phyloP scores from a whole-genome alignment of 1,284 basidiomycete species.

The Cryptococcus sp. region DNA sequence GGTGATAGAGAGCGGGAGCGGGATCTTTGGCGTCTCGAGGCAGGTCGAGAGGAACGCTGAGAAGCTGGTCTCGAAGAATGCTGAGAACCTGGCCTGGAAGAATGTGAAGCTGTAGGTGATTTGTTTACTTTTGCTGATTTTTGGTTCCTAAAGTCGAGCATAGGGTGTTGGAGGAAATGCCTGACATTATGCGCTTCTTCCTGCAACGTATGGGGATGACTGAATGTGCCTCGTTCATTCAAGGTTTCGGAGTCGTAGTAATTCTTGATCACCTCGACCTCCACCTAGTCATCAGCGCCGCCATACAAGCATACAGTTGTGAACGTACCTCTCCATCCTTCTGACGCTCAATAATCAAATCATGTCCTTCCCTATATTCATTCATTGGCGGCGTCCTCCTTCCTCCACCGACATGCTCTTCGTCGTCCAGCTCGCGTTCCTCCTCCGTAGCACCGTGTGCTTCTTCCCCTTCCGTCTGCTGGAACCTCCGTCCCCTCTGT shows the following conservation, averaged over 20 bases:
- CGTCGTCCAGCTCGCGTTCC: conserved; percentile 11
- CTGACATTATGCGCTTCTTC: conserved; percentile 20
- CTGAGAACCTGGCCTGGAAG: background rate
- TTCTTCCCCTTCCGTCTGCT: conserved; percentile 2
- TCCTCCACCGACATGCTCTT: conserved; percentile 22
- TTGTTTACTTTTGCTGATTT: conserved; percentile 10
- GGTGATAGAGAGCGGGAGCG: too few species aligned
- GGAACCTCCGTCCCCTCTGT: conserved; percentile 12
- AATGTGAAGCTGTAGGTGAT: background rate
- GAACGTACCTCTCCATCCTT: conserved; percentile 62
- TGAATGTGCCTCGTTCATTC: conserved; percentile 23
- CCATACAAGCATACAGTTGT: conserved; percentile 3
- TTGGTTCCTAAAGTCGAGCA: too few species aligned
- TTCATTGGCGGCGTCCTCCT: conserved; percentile 39
- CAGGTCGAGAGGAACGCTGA: too few species aligned
- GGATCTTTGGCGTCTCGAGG: too few species aligned
- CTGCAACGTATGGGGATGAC: conserved; percentile 32
- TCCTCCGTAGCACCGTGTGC: conserved; percentile 4
- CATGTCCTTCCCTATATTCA: conserved; percentile 67
- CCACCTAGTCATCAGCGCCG: conserved; percentile 49
- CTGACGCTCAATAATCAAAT: conserved; percentile 62
- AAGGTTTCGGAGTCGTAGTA: conserved; percentile 26
- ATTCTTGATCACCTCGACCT: conserved; percentile 60
- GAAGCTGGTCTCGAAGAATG: too few species aligned
- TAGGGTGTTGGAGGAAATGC: conserved; percentile 20